phyloP scores from a whole-genome alignment of 768 basidiomycete genomes.

The Suillus discolor region DNA sequence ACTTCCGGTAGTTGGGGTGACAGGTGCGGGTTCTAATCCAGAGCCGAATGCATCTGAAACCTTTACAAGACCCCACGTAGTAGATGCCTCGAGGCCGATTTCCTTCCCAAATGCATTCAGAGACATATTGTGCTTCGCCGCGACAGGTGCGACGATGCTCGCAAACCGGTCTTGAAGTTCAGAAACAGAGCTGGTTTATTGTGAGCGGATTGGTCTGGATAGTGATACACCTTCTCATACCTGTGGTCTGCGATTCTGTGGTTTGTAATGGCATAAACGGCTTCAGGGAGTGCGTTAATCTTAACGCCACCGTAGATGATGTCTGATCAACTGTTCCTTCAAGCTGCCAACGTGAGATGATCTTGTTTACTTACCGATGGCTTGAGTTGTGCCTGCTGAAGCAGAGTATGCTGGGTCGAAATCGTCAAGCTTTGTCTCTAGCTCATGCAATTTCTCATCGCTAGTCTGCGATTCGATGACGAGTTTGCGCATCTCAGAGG shows the following conservation, averaged over 20 bases:
- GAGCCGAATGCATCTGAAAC: slow-evolving; percentile 39
- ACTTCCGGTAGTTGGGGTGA: slow-evolving; percentile 40
- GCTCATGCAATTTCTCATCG: slow-evolving; percentile 22
- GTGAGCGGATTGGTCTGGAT: background rate
- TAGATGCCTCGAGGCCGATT: slow-evolving; percentile 24
- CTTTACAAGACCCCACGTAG: slow-evolving; percentile 38
- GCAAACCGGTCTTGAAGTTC: slow-evolving; percentile 19
- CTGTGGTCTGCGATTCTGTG: slow-evolving; percentile 37
- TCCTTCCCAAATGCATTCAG: slow-evolving; percentile 42
- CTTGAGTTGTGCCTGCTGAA: slow-evolving; percentile 29
- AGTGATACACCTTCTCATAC: slow-evolving; percentile 10
- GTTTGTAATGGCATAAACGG: slow-evolving; percentile 37
- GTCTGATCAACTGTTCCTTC: slow-evolving; percentile 39
- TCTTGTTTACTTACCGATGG: slow-evolving; percentile 30
- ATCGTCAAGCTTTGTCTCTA: slow-evolving; percentile 19
- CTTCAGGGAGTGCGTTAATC: slow-evolving; percentile 50
- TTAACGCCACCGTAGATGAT: slow-evolving; percentile 46
- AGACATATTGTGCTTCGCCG: slow-evolving; percentile 42
- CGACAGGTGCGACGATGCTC: slow-evolving; percentile 9
- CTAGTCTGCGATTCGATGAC: slow-evolving; percentile 24
- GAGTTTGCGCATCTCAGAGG: slow-evolving; percentile 22
- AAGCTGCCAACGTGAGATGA: slow-evolving; percentile 24
- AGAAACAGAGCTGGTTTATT: slow-evolving; percentile 12
- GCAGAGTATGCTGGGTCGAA: slow-evolving; percentile 24
- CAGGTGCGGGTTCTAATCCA: slow-evolving; percentile 43